These are phyloP conservation scores for Globisporangium perplexum DNA, from an alignment of 352 stramenopile genomes.

Conservation along the genomic window DNA sequence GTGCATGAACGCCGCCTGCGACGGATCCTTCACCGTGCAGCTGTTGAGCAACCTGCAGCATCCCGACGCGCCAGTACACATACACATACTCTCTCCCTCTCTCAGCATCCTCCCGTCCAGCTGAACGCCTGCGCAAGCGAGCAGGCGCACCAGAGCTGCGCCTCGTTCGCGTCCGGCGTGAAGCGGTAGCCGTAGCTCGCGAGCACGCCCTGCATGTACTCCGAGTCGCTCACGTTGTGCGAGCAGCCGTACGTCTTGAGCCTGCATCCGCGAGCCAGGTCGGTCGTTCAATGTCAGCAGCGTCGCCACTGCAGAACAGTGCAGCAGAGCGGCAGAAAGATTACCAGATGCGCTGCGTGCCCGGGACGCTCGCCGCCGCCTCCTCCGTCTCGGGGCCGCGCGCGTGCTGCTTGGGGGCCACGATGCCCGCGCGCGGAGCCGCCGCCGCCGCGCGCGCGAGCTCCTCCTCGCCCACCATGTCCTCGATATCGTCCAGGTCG, in stretches of 20 bases:
- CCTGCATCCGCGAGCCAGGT: slow-evolving; percentile 16
- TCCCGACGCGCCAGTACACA: neutral
- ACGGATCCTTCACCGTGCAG: slow-evolving; percentile 93
- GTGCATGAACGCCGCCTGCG: slow-evolving; percentile 88
- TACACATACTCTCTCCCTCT: neutral
- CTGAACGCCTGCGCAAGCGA: neutral
- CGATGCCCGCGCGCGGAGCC: slow-evolving; percentile 44
- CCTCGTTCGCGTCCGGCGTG: slow-evolving; percentile 60
- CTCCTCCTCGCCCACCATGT: slow-evolving; percentile 75
- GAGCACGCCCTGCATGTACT: slow-evolving; percentile 92
- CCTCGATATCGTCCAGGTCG: slow-evolving; percentile 70
- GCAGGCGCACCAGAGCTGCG: slow-evolving; percentile 65
- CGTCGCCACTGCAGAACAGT: neutral
- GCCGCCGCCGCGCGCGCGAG: slow-evolving; percentile 42
- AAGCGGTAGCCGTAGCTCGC: slow-evolving; percentile 88
- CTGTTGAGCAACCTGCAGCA: slow-evolving; percentile 77
- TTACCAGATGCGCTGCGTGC: slow-evolving; percentile 71
- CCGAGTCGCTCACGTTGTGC: slow-evolving; percentile 91
- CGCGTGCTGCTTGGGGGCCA: slow-evolving; percentile 42
- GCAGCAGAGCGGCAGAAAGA: neutral
- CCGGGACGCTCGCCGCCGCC: slow-evolving; percentile 30
- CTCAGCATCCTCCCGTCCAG: neutral
- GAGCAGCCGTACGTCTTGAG: slow-evolving; percentile 91
- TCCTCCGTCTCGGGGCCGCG: slow-evolving; percentile 3
- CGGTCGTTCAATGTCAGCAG: neutral